Evolutionary conservation across 805 yeast species (phyloP), one percentile per base, ranked within the genome.

Genomic region (Metschnikowia vanudenii): DNA sequence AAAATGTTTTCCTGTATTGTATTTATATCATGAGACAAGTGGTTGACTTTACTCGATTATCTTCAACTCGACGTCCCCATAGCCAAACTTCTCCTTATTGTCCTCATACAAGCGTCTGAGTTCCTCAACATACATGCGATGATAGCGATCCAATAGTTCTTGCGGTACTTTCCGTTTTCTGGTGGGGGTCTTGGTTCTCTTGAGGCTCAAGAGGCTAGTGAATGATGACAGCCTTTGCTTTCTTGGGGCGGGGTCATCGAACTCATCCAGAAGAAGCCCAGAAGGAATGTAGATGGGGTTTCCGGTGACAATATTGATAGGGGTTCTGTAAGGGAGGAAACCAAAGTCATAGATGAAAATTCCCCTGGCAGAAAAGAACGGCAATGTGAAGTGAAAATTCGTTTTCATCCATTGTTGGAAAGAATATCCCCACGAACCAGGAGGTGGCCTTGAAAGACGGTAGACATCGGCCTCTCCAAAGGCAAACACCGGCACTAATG

Each of bases 321-420:
- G 88, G 43, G 84, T 78, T 54, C 97, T 75, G 62, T 80, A 91
- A 1, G 99, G 98, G 47, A 94, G 65, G 26, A 94, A 67, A 0
- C 99, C 99, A 68, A 86, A 88, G 61, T 90, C 96, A 58, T 91
- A 88, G 58, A 92, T 88, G 67, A 92, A 91, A 0, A 94, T 74
- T 0, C 98, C 97, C 37, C 98, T 74, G 1, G 97, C 97, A 61
- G 88, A 84, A 68, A 94, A 86, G 40, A 94, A 79, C 1, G 99
- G 99, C 4, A 94, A 59, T 0, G 99, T 91, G 65, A 92, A 92
- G 1, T 92, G 94, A 43, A 82, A 75, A 31, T 68, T 73, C 24
- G 71, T 71, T 58, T 94, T 92, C 59, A 92, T 62, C 81, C 88
- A 80, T 29, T 76, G 64, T 63, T 92, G 98, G 43, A 85, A 62